Conservation (phyloP, 1,284 basidiomycete species). For the Meira miltonrushii region DNA sequence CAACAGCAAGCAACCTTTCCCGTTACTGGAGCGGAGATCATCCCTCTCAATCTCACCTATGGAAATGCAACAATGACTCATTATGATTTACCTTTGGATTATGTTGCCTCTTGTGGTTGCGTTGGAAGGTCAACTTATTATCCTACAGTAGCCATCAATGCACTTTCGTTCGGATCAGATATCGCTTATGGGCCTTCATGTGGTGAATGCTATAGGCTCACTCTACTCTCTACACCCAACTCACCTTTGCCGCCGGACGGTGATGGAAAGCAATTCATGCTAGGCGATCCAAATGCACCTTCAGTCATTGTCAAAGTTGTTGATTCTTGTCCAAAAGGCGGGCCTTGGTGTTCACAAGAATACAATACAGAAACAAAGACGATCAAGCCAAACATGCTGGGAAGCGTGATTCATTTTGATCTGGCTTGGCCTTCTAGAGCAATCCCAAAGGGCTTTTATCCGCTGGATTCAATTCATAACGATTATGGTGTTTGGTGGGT, state of each 20-base stretch:
- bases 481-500: constrained; percentile 44
- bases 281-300: constrained; percentile 20
- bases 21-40: background rate
- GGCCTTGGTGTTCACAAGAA: constrained; percentile 35
- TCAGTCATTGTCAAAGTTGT: constrained; percentile 35
- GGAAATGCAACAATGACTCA: constrained; percentile 40
- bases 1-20: background rate
- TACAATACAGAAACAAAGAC: constrained; percentile 15
- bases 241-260: constrained; percentile 24
- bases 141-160: constrained; percentile 36
- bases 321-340: constrained; percentile 25
- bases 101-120: constrained; percentile 42
- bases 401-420: constrained; percentile 38
- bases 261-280: constrained; percentile 25
- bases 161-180: constrained; percentile 28
- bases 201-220: constrained; percentile 29
- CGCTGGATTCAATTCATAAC: constrained; percentile 16
- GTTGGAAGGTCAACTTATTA: constrained; percentile 28
- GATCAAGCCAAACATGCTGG: constrained; percentile 23
- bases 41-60: background rate
- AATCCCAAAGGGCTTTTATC: constrained; percentile 33
- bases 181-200: constrained; percentile 35
- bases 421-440: constrained; percentile 37
- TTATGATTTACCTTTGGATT: constrained; percentile 33
- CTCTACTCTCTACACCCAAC: constrained; percentile 30